Conservation (phyloP, 2,329 filamentous ascomycete species). For the Hymenoscyphus fraxineus region DNA sequence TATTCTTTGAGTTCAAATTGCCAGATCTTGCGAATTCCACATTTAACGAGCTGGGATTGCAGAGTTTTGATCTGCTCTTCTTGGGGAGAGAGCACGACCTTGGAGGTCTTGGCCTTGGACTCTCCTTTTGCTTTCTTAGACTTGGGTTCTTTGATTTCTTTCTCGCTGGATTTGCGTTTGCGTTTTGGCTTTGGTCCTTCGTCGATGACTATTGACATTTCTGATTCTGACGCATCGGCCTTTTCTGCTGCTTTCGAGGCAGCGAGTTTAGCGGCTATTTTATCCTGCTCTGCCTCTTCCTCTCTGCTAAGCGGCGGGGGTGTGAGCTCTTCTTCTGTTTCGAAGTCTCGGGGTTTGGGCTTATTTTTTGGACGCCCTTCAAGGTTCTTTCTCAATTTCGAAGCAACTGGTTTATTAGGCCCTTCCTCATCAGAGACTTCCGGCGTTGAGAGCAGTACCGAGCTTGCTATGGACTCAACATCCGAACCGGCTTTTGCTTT, state of each 20-base stretch:
- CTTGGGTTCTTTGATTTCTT: conserved; percentile 34
- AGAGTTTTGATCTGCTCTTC: conserved; percentile 82
- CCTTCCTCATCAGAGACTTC: neutral
- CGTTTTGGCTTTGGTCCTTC: conserved; percentile 59
- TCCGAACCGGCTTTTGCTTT: neutral
- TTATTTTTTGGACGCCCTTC: neutral
- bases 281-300: conserved; percentile 4
- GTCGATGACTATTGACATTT: conserved; percentile 75
- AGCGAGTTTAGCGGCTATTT: neutral
- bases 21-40: conserved; percentile 91
- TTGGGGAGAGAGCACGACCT: conserved; percentile 51
- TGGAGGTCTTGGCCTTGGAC: conserved; percentile 36
- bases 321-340: conserved; percentile 5
- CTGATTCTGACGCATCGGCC: conserved; percentile 46
- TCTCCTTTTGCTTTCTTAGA: conserved; percentile 35
- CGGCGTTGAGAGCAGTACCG: neutral
- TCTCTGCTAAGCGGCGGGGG: conserved; percentile 3
- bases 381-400: conserved; percentile 11
- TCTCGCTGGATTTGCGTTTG: conserved; percentile 39
- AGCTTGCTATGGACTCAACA: neutral
- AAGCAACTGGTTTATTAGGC: conserved; percentile 13
- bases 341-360: neutral
- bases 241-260: conserved; percentile 27
- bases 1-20: conserved; percentile 74
- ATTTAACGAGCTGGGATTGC: conserved; percentile 83